Evolutionary conservation across 2,329 filamentous ascomycete genomes (phyloP), one percentile per base, ranked within the genome.

Genomic region (Paecilomyces variotii): DNA sequence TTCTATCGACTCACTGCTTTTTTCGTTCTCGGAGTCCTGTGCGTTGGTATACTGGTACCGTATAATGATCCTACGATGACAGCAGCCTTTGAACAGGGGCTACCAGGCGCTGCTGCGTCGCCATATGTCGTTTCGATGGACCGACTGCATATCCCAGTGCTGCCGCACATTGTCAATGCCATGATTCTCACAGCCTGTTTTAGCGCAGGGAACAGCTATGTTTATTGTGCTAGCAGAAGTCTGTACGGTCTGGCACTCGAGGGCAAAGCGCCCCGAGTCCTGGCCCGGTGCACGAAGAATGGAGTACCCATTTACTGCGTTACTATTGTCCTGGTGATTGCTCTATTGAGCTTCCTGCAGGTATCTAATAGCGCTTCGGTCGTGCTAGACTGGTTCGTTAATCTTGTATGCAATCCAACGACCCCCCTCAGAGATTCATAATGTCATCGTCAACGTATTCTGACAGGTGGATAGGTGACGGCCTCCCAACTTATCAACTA

Each of bases 231-330:
- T 0, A 87, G 85, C 4, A 82, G 87, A 35, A 87, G 85, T 34
- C 77, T 90, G 1, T 88, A 87, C 61, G 87, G 87, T 1, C 75
- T 90, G 1, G 87, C 87, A 0, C 80, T 88, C 45, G 87, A 89
- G 66, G 83, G 84, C 26, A 87, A 88, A 67, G 87, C 87, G 0
- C 87, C 81, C 80, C 87, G 10, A 85, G 84, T 89, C 57, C 74
- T 90, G 49, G 81, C 79, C 1, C 82, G 74, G 30, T 89, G 85
- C 70, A 88, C 83, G 1, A 80, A 75, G 55, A 77, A 76, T 10
- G 88, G 88, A 53, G 86, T 94, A 0, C 90, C 90, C 0, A 81
- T 91, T 61, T 90, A 88, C 73, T 89, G 86, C 67, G 88, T 93
- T 45, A 62, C 72, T 1, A 72, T 86, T 28, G 87, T 89, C 0